Evolutionary conservation across 2,329 filamentous ascomycete species (phyloP).

Genomic region (Pseudogymnoascus sp.): DNA sequence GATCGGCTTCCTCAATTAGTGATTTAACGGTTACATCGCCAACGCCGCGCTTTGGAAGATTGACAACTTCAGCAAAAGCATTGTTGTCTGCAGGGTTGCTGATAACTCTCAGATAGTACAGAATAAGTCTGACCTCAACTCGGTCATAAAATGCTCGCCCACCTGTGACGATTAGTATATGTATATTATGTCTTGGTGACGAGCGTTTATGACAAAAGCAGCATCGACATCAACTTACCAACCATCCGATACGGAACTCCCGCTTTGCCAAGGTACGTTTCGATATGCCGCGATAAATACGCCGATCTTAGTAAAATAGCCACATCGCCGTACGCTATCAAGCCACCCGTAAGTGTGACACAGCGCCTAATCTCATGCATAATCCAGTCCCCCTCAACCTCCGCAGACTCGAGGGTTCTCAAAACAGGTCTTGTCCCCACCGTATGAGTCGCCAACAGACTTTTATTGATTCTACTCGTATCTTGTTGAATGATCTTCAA

Average conservation of each 20-base stretch:
- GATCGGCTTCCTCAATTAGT: slow-evolving; percentile 71
- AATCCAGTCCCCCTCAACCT: slow-evolving; percentile 80
- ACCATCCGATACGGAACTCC: slow-evolving; percentile 91
- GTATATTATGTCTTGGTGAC: slow-evolving; percentile 4
- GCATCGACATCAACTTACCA: slow-evolving; percentile 39
- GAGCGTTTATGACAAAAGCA: background rate
- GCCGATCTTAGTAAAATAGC: slow-evolving; percentile 84
- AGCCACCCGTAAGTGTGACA: slow-evolving; percentile 62
- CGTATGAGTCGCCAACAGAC: slow-evolving; percentile 71
- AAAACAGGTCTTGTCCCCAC: slow-evolving; percentile 76
- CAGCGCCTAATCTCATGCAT: slow-evolving; percentile 73
- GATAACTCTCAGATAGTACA: slow-evolving; percentile 84
- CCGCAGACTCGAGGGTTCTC: slow-evolving; percentile 63
- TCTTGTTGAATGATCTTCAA: slow-evolving; percentile 90
- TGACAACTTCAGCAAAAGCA: slow-evolving; percentile 75
- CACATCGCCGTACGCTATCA: slow-evolving; percentile 71
- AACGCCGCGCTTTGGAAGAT: slow-evolving; percentile 73
- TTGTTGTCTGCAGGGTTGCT: slow-evolving; percentile 84
- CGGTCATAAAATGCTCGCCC: slow-evolving; percentile 90
- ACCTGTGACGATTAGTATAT: slow-evolving; percentile 30
- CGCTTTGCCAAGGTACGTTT: slow-evolving; percentile 70
- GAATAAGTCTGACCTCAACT: slow-evolving; percentile 74
- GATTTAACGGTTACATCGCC: slow-evolving; percentile 72
- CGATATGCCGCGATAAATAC: slow-evolving; percentile 75
- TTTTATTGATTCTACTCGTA: slow-evolving; percentile 69